Evolutionary conservation across 257 asterid species (phyloP).

Genomic region (Lavandula angustifolia): DNA sequence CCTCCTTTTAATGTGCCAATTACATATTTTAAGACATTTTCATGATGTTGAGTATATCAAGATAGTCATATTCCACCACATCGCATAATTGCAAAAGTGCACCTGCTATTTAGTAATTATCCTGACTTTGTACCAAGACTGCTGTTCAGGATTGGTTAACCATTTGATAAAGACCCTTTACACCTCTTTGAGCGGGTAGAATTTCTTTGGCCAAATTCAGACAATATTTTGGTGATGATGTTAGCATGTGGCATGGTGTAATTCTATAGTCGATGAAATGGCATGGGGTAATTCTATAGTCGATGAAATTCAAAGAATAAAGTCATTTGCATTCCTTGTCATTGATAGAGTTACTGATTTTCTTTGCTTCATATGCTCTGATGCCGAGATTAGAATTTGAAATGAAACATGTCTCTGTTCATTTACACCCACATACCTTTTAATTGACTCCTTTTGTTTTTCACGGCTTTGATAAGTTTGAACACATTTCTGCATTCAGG

Average conservation of each 20-base stretch:
- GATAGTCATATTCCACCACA: background rate
- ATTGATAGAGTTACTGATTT: slow-evolving; percentile 18
- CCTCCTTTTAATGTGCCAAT: background rate
- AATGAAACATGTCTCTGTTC: slow-evolving; percentile 9
- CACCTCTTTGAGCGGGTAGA: background rate
- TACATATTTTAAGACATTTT: background rate
- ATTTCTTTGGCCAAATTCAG: background rate
- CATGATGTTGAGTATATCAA: background rate
- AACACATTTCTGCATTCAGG: slow-evolving; percentile 31
- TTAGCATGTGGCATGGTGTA: background rate
- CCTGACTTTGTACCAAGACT: background rate
- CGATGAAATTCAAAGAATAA: background rate
- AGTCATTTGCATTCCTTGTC: background rate
- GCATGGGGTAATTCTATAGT: background rate
- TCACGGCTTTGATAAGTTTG: slow-evolving; percentile 15
- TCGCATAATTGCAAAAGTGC: background rate
- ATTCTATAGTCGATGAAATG: background rate
- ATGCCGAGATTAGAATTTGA: slow-evolving; percentile 13
- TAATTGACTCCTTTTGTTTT: background rate
- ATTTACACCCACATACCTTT: slow-evolving; percentile 4
- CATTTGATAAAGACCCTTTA: background rate
- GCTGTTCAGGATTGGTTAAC: background rate
- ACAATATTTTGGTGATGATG: background rate
- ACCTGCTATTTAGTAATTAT: background rate
- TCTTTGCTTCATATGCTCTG: slow-evolving; percentile 1